These are phyloP conservation scores for Petunia secreta DNA, from an alignment of 257 asterid species.

Conservation along the genomic window DNA sequence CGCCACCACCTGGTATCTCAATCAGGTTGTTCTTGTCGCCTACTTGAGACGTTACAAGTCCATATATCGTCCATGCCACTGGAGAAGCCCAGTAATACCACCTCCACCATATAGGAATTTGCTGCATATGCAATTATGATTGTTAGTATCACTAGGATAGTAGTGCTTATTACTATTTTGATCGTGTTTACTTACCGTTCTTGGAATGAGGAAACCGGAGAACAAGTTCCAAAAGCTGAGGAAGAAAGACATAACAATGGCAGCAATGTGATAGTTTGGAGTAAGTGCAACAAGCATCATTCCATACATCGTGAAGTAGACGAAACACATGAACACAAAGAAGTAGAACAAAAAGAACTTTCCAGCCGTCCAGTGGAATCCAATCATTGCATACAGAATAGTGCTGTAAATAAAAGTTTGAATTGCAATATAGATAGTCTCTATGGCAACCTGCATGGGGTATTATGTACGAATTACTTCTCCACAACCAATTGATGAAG, in stretches of 20 bases:
- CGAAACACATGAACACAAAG: conserved; percentile 73
- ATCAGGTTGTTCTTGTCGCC: conserved; percentile 46
- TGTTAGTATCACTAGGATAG: no score
- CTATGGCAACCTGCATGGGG: conserved; percentile 64
- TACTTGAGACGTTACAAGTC: conserved; percentile 73
- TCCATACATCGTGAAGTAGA: conserved; percentile 80
- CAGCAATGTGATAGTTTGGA: conserved; percentile 76
- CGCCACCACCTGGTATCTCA: conserved; percentile 49
- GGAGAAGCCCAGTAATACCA: conserved; percentile 95
- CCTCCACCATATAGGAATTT: conserved; percentile 92
- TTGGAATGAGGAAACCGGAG: conserved; percentile 74
- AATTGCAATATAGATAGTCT: conserved; percentile 54
- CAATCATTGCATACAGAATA: conserved; percentile 80
- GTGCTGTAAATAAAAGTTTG: conserved; percentile 74
- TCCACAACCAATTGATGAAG: background rate
- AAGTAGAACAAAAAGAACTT: conserved; percentile 77
- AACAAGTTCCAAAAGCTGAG: conserved; percentile 89
- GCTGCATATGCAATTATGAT: conserved; percentile 38
- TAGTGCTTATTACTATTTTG: background rate
- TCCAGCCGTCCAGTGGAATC: conserved; percentile 60
- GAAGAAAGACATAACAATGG: conserved; percentile 82
- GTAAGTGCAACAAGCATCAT: conserved; percentile 91
- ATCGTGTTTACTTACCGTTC: conserved; percentile 58
- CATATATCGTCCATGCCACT: conserved; percentile 81
- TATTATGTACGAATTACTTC: background rate